Evolutionary conservation across 169 alveolate genomes (phyloP).

Genomic region (Perkinsus olseni): DNA sequence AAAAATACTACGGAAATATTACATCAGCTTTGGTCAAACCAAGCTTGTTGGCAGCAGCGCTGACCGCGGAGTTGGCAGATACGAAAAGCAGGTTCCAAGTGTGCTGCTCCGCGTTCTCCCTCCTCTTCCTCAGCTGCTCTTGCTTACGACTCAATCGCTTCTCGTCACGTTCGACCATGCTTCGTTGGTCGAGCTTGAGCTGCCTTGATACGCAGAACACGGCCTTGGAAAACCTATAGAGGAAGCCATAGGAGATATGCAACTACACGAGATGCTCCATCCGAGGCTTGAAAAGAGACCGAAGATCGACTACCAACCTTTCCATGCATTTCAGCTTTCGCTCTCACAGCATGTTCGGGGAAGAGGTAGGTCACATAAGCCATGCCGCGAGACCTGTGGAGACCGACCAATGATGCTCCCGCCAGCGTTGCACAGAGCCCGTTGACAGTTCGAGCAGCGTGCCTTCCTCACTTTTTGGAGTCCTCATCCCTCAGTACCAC

Average conservation of each 20-base stretch:
- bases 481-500: conserved; percentile 13
- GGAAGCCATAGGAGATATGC: conserved; percentile 26
- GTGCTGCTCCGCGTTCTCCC: conserved; percentile 58
- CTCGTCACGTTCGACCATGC: conserved; percentile 49
- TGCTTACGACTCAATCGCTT: conserved; percentile 26
- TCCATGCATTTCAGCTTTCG: conserved; percentile 23
- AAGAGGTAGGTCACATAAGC: conserved; percentile 59
- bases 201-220: conserved; percentile 45
- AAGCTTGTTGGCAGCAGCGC: conserved; percentile 67
- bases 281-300: too few species aligned
- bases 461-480: neutral
- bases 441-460: neutral
- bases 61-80: conserved; percentile 82
- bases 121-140: conserved; percentile 58
- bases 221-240: conserved; percentile 43
- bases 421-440: neutral
- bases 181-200: conserved; percentile 17
- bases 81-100: conserved; percentile 91
- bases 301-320: too few species aligned
- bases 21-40: conserved; percentile 65
- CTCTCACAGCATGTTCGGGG: conserved; percentile 55
- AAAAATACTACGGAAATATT: too few species aligned
- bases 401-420: neutral
- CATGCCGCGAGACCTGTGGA: conserved; percentile 36
- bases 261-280: too few species aligned